Evolutionary conservation across 2,329 filamentous ascomycete species (phyloP).

Genomic region (Calonectria fujianensis): DNA sequence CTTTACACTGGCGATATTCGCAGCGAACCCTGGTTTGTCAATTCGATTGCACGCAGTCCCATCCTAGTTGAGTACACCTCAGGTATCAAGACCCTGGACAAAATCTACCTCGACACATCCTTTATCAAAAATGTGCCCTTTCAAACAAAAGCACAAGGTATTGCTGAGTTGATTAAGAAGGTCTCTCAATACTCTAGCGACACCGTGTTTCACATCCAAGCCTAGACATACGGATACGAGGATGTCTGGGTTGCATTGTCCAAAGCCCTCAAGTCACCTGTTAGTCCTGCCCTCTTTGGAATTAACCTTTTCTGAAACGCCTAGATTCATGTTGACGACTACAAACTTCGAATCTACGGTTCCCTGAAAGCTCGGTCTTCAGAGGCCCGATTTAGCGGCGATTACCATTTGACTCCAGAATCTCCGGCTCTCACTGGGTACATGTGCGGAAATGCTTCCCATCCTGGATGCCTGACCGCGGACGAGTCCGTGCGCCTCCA

Average conservation of each 20-base stretch:
- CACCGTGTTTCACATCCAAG: conserved; percentile 88
- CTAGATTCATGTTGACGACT: conserved; percentile 87
- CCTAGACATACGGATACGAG: conserved; percentile 94
- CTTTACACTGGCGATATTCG: conserved; percentile 94
- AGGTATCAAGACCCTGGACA: conserved; percentile 81
- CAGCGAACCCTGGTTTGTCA: conserved; percentile 91
- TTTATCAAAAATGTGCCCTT: conserved; percentile 72
- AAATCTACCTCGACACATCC: conserved; percentile 92
- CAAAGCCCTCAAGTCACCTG: conserved; percentile 78
- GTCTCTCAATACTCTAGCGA: conserved; percentile 80
- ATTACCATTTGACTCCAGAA: conserved; percentile 71
- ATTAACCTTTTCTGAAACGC: conserved; percentile 21
- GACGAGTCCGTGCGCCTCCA: conserved; percentile 81
- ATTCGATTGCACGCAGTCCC: conserved; percentile 82
- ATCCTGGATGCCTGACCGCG: conserved; percentile 83
- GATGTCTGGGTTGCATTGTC: conserved; percentile 92
- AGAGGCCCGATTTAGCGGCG: conserved; percentile 62
- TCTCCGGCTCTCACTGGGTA: conserved; percentile 83
- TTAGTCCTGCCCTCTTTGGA: conserved; percentile 55
- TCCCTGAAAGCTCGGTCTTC: conserved; percentile 72
- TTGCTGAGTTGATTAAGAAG: conserved; percentile 83
- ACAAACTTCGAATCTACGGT: conserved; percentile 84
- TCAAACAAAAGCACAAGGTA: conserved; percentile 82
- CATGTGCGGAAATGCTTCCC: conserved; percentile 81
- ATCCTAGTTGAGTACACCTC: conserved; percentile 83